Base-by-base conservation (phyloP, 768 basidiomycete genomes). In the Suillus paluster region DNA sequence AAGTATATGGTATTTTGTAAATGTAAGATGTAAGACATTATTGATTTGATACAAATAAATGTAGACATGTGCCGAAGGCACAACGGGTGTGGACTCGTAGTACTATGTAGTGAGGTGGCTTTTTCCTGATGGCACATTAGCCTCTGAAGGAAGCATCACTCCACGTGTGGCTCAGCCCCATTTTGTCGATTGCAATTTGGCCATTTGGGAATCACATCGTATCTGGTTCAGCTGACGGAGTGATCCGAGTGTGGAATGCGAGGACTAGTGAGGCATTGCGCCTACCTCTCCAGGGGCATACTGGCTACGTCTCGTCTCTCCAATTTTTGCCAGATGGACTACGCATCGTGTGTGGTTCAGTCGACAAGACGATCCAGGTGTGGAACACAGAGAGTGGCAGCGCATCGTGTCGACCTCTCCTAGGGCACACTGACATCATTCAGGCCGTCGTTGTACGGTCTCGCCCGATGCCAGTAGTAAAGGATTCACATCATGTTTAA, bases 301-400 rank as follows among this genome's bases (percentile, higher is more conserved):
- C 54, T 33, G 33, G 21, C 21, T n/a, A 21, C 12, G 58, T 67
- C 11, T 17, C 25, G 2, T 62, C 57, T 38, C 64, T 33, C 12
- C 14, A 12, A 41, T 23, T 58, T 19, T 46, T 30, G 33, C 41
- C 42, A 41, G 44, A 2, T 58, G 44, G 57, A 9, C 41, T 8
- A 58, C 39, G 38, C 30, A 56, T 39, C 25, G 36, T 11, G 17
- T 56, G 17, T 38, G 38, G 56, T 17, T 42, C 38, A 57, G 8
- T 10, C 5, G 56, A 42, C 39, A 36, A 21, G 15, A 42, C 23
- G 21, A 30, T 53, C 3, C 17, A 57, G 11, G 38, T 75, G 60
- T 75, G 70, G 74, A 65, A 75, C 19, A 67, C 52, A 11, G 36
- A 11, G 14, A 50, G 15, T 53, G 50, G 27, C 17, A 60, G 54